These are phyloP conservation scores for Pseudevernia furfuracea DNA, from an alignment of 495 filamentous ascomycete species.

Conservation along the genomic window DNA sequence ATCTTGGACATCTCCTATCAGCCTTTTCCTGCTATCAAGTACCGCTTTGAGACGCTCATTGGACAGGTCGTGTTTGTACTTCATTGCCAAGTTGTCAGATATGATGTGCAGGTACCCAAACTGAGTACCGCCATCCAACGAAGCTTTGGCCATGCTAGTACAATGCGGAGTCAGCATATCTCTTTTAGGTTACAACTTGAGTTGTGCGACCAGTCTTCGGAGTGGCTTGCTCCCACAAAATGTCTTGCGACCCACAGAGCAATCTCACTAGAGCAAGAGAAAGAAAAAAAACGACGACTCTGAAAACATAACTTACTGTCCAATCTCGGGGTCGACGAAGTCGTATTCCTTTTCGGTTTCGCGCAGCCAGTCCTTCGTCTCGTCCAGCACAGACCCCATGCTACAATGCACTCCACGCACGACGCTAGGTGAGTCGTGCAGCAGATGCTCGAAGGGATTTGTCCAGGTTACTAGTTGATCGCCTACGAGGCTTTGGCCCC, in stretches of 20 bases:
- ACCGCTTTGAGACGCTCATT: conserved; percentile 16
- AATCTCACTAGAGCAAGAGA: too few relatives aligned
- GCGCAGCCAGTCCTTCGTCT: conserved; percentile 18
- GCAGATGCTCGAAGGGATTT: not conserved
- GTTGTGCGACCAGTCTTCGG: too few relatives aligned
- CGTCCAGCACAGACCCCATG: conserved; percentile 9
- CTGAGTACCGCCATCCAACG: conserved; percentile 11
- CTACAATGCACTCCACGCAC: conserved; percentile 1
- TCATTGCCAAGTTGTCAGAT: conserved; percentile 20
- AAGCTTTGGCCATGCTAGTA: conserved; percentile 24
- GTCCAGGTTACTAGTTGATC: not conserved
- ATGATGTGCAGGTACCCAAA: conserved; percentile 22
- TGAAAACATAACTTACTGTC: too few relatives aligned
- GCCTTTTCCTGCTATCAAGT: not conserved
- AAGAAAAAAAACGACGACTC: too few relatives aligned
- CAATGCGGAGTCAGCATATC: too few relatives aligned
- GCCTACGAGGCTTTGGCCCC: conserved; percentile 3
- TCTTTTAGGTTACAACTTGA: too few relatives aligned
- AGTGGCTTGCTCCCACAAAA: too few relatives aligned
- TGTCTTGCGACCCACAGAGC: too few relatives aligned
- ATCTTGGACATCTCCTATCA: conserved; percentile 4
- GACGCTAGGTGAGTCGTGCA: not conserved
- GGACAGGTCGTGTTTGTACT: conserved; percentile 19
- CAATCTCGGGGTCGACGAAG: conserved; percentile 22
- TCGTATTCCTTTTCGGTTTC: conserved; percentile 11